These are phyloP conservation scores for Massariosphaeria phaeospora DNA, from an alignment of 495 filamentous ascomycete genomes.

Conservation along the genomic window DNA sequence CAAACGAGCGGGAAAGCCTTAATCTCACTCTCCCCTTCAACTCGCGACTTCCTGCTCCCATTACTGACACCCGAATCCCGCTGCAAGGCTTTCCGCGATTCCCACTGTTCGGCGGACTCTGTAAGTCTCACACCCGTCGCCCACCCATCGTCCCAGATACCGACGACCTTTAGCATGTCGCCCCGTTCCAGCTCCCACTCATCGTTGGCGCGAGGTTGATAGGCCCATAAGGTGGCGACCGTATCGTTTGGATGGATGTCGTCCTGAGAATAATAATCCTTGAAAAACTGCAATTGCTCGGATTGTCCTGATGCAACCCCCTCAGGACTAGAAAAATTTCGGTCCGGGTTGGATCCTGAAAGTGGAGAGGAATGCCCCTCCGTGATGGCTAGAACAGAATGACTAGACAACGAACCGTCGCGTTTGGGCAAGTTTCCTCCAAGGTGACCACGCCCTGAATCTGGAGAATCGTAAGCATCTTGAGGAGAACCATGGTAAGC, in stretches of 20 bases:
- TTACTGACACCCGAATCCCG: constrained; percentile 92
- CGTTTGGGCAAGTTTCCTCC: constrained; percentile 62
- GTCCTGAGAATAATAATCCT: constrained; percentile 97
- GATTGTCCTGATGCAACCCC: constrained; percentile 83
- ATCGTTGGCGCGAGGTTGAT: constrained; percentile 86
- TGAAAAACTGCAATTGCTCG: constrained; percentile 91
- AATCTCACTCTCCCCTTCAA: constrained; percentile 72
- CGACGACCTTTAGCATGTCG: constrained; percentile 97
- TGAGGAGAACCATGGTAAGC: constrained; percentile 72
- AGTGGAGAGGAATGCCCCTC: constrained; percentile 71
- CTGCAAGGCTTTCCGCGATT: constrained; percentile 66
- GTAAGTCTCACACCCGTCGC: constrained; percentile 83
- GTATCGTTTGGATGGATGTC: constrained; percentile 89
- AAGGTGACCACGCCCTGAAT: constrained; percentile 56
- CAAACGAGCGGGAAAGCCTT: constrained; percentile 98
- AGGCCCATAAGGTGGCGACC: constrained; percentile 93
- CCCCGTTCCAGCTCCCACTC: constrained; percentile 92
- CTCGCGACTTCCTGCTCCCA: constrained; percentile 57
- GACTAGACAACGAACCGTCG: constrained; percentile 85
- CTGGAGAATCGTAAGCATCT: constrained; percentile 75
- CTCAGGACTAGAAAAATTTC: constrained; percentile 76
- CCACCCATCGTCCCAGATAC: constrained; percentile 99
- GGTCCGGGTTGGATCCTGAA: constrained; percentile 55
- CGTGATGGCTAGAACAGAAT: constrained; percentile 63
- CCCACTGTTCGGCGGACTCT: constrained; percentile 84